Evolutionary conservation across 1,139 yeast species (phyloP).

Genomic region (Diutina rugosa): DNA sequence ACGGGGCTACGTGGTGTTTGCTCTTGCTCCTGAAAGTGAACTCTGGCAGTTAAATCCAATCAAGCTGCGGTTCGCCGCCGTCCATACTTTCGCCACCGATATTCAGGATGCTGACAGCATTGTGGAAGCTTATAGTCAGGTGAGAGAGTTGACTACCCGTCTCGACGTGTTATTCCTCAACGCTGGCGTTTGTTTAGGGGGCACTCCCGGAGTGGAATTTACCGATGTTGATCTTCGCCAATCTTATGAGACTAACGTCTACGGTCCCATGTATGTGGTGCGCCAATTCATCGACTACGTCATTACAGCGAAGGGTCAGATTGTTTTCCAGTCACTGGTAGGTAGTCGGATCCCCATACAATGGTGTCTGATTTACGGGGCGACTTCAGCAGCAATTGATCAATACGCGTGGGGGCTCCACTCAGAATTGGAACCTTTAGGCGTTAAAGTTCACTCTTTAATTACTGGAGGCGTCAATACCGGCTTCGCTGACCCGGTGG

Average conservation of each 20-base stretch:
- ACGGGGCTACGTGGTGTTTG: background rate
- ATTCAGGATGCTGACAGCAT: slow-evolving; percentile 12
- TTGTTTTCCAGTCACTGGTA: slow-evolving; percentile 23
- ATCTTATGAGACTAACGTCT: slow-evolving; percentile 20
- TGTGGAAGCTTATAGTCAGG: slow-evolving; percentile 11
- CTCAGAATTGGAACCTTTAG: slow-evolving; percentile 19
- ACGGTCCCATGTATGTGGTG: slow-evolving; percentile 26
- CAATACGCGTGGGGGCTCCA: slow-evolving; percentile 13
- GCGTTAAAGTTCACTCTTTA: slow-evolving; percentile 22
- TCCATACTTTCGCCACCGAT: slow-evolving; percentile 16
- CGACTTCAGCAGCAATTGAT: slow-evolving; percentile 22
- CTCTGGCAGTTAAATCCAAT: slow-evolving; percentile 17
- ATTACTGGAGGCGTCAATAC: slow-evolving; percentile 30
- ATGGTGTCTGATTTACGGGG: slow-evolving; percentile 20
- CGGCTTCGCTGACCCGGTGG: slow-evolving; percentile 14
- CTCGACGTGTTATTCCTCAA: slow-evolving; percentile 4
- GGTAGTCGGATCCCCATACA: slow-evolving; percentile 22
- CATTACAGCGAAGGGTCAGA: slow-evolving; percentile 21
- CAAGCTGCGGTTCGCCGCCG: slow-evolving; percentile 8
- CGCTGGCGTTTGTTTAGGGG: slow-evolving; percentile 3
- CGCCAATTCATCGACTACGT: slow-evolving; percentile 18
- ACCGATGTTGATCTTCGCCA: slow-evolving; percentile 13
- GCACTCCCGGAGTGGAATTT: slow-evolving; percentile 21
- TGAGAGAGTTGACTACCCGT: slow-evolving; percentile 7
- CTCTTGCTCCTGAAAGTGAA: background rate